phyloP scores from a whole-genome alignment of 768 basidiomycete species.

The Tulasnella sp. region DNA sequence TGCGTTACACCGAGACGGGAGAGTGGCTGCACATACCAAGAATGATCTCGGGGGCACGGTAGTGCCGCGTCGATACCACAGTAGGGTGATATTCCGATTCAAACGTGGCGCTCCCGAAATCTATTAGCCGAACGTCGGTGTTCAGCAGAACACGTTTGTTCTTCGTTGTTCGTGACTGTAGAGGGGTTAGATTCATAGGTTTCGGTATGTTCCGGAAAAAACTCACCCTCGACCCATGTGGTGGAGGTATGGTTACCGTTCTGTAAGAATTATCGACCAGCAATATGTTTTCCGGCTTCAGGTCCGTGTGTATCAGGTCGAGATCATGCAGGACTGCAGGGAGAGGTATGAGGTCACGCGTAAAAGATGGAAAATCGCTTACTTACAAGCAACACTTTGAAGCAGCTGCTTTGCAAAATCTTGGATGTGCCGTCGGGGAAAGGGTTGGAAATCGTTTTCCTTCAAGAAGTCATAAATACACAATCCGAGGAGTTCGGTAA shows the following conservation, averaged over 20 bases:
- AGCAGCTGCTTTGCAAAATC: slow-evolving; percentile 86
- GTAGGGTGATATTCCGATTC: slow-evolving; percentile 97
- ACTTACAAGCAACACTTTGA: slow-evolving; percentile 86
- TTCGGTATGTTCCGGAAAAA: not conserved
- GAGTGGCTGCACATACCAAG: slow-evolving; percentile 48
- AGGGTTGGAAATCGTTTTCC: slow-evolving; percentile 93
- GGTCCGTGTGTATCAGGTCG: slow-evolving; percentile 89
- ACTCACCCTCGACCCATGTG: slow-evolving; percentile 25
- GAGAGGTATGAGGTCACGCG: slow-evolving; percentile 18
- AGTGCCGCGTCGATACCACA: slow-evolving; percentile 95
- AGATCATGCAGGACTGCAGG: slow-evolving; percentile 74
- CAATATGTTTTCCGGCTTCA: slow-evolving; percentile 98
- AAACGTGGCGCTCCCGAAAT: slow-evolving; percentile 97
- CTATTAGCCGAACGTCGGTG: slow-evolving; percentile 90
- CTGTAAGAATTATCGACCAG: slow-evolving; percentile 70
- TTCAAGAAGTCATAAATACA: slow-evolving; percentile 99
- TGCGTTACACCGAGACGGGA: not conserved
- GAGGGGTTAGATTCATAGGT: not conserved
- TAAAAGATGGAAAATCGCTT: not conserved
- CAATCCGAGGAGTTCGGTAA: slow-evolving; percentile 90
- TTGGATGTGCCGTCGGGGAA: slow-evolving; percentile 93
- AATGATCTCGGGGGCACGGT: slow-evolving; percentile 98
- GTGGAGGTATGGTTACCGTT: slow-evolving; percentile 10
- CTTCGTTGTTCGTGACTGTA: slow-evolving; percentile 50
- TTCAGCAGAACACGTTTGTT: slow-evolving; percentile 67